These are phyloP conservation scores for Kernera saxatilis DNA, from an alignment of 345 rosid species.

Conservation along the genomic window DNA sequence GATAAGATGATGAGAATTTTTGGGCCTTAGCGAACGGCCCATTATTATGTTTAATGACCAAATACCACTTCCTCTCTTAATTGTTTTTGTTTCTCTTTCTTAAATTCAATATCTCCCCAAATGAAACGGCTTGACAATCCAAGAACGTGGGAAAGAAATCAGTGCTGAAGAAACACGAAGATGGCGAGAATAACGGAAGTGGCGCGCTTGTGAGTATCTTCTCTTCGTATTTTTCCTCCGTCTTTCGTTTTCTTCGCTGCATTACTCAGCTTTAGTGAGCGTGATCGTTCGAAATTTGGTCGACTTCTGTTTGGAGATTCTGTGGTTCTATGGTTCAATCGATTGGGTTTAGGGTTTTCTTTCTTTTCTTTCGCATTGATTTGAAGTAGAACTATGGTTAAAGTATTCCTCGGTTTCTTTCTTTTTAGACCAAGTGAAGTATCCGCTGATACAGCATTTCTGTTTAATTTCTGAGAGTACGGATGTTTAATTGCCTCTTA, in stretches of 20 bases:
- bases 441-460: background rate
- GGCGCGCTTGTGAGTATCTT: constrained; percentile 15
- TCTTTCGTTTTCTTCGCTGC: background rate
- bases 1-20: background rate
- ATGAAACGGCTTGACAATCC: background rate
- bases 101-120: background rate
- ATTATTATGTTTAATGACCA: background rate
- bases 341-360: constrained; percentile 2
- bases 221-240: background rate
- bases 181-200: constrained; percentile 14
- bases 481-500: background rate
- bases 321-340: background rate
- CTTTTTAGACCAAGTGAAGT: background rate
- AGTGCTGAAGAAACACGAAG: constrained; percentile 14
- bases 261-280: background rate
- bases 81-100: background rate
- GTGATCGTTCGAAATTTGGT: constrained; percentile 5
- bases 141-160: constrained; percentile 17
- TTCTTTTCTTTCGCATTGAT: background rate
- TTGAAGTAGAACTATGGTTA: background rate
- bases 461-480: background rate
- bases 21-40: constrained; percentile 12
- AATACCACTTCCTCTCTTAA: background rate
- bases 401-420: background rate
- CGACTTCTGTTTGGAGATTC: constrained; percentile 4